Evolutionary conservation across 2,329 filamentous ascomycete genomes (phyloP).

Genomic region (Fusarium sp.): DNA sequence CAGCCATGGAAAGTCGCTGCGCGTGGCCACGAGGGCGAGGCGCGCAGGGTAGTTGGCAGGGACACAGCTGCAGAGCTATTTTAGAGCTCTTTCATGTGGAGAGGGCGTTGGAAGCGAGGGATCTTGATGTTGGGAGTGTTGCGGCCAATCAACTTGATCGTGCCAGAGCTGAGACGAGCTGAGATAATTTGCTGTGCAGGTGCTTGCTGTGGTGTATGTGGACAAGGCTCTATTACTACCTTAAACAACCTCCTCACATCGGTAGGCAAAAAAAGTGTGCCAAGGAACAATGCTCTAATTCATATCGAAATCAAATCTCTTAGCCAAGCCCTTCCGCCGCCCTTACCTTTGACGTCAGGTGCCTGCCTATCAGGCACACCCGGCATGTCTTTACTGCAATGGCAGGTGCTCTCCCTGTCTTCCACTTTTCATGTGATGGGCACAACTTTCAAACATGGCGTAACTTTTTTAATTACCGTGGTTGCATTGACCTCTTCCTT

Average conservation of each 20-base stretch:
- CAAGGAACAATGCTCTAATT: too few species aligned
- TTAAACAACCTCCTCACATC: too few species aligned
- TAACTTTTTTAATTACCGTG: conserved; percentile 7
- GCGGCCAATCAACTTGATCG: too few species aligned
- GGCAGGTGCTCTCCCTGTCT: conserved; percentile 4
- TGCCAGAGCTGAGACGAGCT: too few species aligned
- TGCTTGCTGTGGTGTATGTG: too few species aligned
- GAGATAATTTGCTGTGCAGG: too few species aligned
- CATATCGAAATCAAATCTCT: too few species aligned
- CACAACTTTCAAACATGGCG: conserved; percentile 11
- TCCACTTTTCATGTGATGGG: conserved; percentile 32
- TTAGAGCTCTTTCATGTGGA: conserved; percentile 25
- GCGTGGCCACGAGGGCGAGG: conserved; percentile 36
- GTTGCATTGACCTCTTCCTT: conserved; percentile 1
- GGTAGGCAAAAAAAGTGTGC: too few species aligned
- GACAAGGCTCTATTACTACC: too few species aligned
- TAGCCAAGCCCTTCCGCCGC: conserved; percentile 2
- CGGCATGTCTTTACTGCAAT: conserved; percentile 25
- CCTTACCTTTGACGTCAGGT: conserved; percentile 43
- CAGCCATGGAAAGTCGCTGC: conserved; percentile 15
- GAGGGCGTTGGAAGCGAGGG: conserved; percentile 5
- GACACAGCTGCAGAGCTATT: conserved; percentile 24
- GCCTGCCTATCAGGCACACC: conserved; percentile 44
- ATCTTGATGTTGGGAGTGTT: background rate
- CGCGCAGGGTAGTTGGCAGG: conserved; percentile 32